These are phyloP conservation scores for Zea luxurians DNA, from an alignment of 176 grass and related monocot genomes.

Conservation along the genomic window DNA sequence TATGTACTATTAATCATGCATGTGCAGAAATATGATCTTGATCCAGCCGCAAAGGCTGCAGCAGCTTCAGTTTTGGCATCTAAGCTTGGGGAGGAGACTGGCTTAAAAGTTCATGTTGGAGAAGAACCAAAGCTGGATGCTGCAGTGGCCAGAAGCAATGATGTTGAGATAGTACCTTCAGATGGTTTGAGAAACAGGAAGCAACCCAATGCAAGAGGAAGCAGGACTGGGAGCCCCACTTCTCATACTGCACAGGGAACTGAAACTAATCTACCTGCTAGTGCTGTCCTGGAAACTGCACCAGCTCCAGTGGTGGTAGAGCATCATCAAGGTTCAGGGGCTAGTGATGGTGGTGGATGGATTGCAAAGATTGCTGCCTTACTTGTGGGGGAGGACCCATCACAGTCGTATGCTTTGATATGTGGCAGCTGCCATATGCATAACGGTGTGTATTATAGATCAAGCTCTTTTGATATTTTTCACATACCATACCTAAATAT, in stretches of 20 bases:
- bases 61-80: slow-evolving; percentile 86
- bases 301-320: slow-evolving; percentile 61
- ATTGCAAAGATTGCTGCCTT: slow-evolving; percentile 80
- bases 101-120: slow-evolving; percentile 71
- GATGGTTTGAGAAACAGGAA: slow-evolving; percentile 81
- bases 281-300: slow-evolving; percentile 44
- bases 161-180: slow-evolving; percentile 52
- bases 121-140: slow-evolving; percentile 55
- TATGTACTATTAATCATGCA: neutral
- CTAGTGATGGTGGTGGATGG: slow-evolving; percentile 81
- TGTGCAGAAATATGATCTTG: slow-evolving; percentile 96
- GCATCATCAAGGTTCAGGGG: slow-evolving; percentile 68
- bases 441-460: slow-evolving; percentile 63
- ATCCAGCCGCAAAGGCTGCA: slow-evolving; percentile 91
- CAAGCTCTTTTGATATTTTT: slow-evolving; percentile 10
- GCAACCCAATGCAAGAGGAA: slow-evolving; percentile 47
- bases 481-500: neutral
- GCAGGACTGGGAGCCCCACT: slow-evolving; percentile 42
- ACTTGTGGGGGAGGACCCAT: slow-evolving; percentile 93
- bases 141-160: slow-evolving; percentile 52
- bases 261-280: slow-evolving; percentile 36
- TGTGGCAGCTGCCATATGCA: slow-evolving; percentile 98
- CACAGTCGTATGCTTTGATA: slow-evolving; percentile 92
- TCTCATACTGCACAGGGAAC: slow-evolving; percentile 42
- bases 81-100: slow-evolving; percentile 83